Base-by-base conservation (phyloP, 345 rosid genomes). In the Brassica rapa region DNA sequence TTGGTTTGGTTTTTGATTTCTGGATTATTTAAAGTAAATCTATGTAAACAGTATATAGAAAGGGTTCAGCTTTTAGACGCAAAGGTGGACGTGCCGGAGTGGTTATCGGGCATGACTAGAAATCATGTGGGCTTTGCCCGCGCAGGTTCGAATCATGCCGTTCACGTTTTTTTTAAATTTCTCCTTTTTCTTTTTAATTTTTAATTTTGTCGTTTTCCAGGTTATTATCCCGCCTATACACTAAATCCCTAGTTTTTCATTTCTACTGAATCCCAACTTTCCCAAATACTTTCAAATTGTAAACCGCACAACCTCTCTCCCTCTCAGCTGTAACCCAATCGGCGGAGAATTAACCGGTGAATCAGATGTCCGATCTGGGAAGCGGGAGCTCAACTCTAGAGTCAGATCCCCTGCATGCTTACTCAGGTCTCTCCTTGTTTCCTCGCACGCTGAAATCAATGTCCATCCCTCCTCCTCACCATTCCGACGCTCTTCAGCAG, bases 121-220 rank as follows among this genome's bases (percentile, higher is more conserved):
- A 70, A 70, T 70, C 73, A 30, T 70, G 73, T 70, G 73, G 73
- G 62, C 46, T 70, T 0, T 69, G 29, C 62, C 73, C 96, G 92
- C 89, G 91, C 90, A 86, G 90, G 92, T 87, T 89, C 89, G 92
- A 90, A 88, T 88, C 89, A 88, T 88, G 92, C 89, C 79, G 79
- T 74, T 69, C 83, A 73, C 78, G 82, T 0, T 63, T 64, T 23
- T 37, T 37, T 15, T 8, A 5, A 3, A 29, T 4, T 27, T 30
- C 23, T 63, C 8, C 14, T 2, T 39, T 21, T 11, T 41, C 23
- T 21, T 5, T 6, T n/a, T 46, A 6, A 5, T 11, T n/a, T 4
- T 68, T n/a, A 39, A 1, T 7, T 8, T 8, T 8, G 25, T 24
- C 8, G 8, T 4, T 1, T 2, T 30, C 27, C 29, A 29, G 1